Evolutionary conservation across 2,329 filamentous ascomycete genomes (phyloP), one percentile per base, ranked within the genome.

Genomic region (Xylariaceae sp.): DNA sequence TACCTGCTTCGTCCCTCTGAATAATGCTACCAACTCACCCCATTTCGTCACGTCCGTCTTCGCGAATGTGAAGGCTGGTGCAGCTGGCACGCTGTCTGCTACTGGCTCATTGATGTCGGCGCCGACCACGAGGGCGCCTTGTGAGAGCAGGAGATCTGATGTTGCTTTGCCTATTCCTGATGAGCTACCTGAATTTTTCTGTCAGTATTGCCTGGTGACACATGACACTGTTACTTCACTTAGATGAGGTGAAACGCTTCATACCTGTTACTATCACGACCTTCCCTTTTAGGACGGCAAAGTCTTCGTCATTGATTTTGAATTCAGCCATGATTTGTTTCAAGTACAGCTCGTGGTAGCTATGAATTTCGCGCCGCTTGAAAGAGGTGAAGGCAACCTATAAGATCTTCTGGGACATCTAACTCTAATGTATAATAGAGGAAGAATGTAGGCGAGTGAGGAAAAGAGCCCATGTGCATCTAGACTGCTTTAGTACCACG

Each of bases 101-200:
- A 50, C 49, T 2, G 72, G 62, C 29, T 39, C 17, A 32, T 74
- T 71, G 34, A 81, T 48, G 54, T 84, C 80, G 27, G 68, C 74
- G 21, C 71, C 73, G 47, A 81, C 69, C 16, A 83, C 78, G 14
- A 67, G 70, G 22, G 77, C 79, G 17, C 77, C 79, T 1, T 73
- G 60, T 1, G 69, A 63, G 6, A 82, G 65, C 12, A 82, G 70
- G 2, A 76, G 64, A 7, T 72, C 60, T 6, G 73, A 69, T 1
- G 79, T 80, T 43, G 75, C 75, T 12, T 80, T 69, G 23, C 80
- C 79, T 42, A 83, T 83, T 14, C 80, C 80, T 2, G 77, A 80
- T 0, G 76, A 77, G 45, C 76, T 76, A 39, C 79, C 78, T 73
- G 44, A 14, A 14, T n/a, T n/a, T n/a, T n/a, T n/a, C n/a, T n/a